phyloP scores from a whole-genome alignment of 495 filamentous ascomycete species.

The Cercophora scortea region DNA sequence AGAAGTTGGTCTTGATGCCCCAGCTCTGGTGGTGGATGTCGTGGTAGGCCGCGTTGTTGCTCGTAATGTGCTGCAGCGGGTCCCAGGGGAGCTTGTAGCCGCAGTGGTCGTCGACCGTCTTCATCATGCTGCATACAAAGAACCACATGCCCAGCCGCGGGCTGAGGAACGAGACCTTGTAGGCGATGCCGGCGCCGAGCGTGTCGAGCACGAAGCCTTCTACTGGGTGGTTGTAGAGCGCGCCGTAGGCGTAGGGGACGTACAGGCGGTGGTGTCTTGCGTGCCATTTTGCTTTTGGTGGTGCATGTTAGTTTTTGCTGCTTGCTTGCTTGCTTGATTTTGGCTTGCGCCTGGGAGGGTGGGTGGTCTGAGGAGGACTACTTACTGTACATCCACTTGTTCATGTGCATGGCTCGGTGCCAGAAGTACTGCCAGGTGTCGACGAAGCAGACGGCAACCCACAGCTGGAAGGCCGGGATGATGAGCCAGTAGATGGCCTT shows the following conservation, averaged over 20 bases:
- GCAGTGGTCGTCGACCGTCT: conserved; percentile 96
- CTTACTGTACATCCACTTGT: conserved; percentile 94
- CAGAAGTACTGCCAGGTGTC: conserved; percentile 98
- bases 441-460: conserved; percentile 60
- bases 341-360: background rate
- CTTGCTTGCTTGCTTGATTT: background rate
- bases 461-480: conserved; percentile 68
- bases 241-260: conserved; percentile 94
- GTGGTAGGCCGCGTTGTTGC: conserved; percentile 92
- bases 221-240: conserved; percentile 89
- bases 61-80: conserved; percentile 80
- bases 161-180: conserved; percentile 68
- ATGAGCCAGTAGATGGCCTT: conserved; percentile 70
- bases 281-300: conserved; percentile 83
- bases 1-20: conserved; percentile 82
- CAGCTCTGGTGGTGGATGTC: conserved; percentile 98
- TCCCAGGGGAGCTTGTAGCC: conserved; percentile 94
- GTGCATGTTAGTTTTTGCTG: conserved; percentile 9
- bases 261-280: conserved; percentile 93
- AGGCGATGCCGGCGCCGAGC: conserved; percentile 71
- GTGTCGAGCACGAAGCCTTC: conserved; percentile 94
- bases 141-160: conserved; percentile 76
- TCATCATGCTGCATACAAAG: conserved; percentile 77
- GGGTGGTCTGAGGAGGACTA: conserved; percentile 11
- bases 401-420: conserved; percentile 90